Percentiles rank a stretch among this genome's conserved stretches.
Conservation (phyloP, 2,329 filamentous ascomycete species). For the Cadophora luteo-olivacea region DNA sequence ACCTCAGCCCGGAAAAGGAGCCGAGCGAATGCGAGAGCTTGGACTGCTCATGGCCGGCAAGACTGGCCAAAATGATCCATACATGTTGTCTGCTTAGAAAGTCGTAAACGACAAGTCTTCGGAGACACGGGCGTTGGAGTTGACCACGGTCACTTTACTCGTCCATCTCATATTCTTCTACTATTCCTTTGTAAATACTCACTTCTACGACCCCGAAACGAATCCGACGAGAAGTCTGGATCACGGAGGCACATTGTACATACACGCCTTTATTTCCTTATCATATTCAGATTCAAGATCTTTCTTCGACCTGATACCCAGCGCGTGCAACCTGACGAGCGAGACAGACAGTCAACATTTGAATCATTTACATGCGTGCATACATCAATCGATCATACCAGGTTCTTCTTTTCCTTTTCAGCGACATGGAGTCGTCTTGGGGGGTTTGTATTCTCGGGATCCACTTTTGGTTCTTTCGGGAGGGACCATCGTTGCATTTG, state of each 20-base stretch:
- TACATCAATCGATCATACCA: slow-evolving; percentile 22
- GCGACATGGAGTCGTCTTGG: background rate
- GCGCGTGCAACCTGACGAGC: slow-evolving; percentile 19
- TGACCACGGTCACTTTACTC: slow-evolving; percentile 28
- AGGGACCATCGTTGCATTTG: slow-evolving; percentile 32
- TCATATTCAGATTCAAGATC: slow-evolving; percentile 30
- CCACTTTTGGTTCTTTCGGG: background rate
- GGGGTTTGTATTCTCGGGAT: background rate
- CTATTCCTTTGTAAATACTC: slow-evolving; percentile 36
- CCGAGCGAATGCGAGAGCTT: slow-evolving; percentile 91
- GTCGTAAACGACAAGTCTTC: slow-evolving; percentile 29
- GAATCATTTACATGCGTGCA: slow-evolving; percentile 24
- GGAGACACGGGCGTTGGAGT: slow-evolving; percentile 34
- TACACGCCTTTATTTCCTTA: slow-evolving; percentile 23
- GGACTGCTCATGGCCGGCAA: slow-evolving; percentile 89
- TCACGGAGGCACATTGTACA: slow-evolving; percentile 17
- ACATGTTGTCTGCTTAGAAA: slow-evolving; percentile 74
- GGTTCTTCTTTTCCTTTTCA: slow-evolving; percentile 14
- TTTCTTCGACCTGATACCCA: slow-evolving; percentile 24
- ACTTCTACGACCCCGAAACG: slow-evolving; percentile 25
- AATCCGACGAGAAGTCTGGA: slow-evolving; percentile 5
- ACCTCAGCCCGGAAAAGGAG: slow-evolving; percentile 82
- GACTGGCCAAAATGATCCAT: slow-evolving; percentile 66
- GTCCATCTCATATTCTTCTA: slow-evolving; percentile 24
- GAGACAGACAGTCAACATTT: slow-evolving; percentile 11